Percentiles rank a stretch among this genome's conserved stretches.
Evolutionary conservation across 176 grass and related monocot species (phyloP).

Genomic region (Eragrostis curvula): DNA sequence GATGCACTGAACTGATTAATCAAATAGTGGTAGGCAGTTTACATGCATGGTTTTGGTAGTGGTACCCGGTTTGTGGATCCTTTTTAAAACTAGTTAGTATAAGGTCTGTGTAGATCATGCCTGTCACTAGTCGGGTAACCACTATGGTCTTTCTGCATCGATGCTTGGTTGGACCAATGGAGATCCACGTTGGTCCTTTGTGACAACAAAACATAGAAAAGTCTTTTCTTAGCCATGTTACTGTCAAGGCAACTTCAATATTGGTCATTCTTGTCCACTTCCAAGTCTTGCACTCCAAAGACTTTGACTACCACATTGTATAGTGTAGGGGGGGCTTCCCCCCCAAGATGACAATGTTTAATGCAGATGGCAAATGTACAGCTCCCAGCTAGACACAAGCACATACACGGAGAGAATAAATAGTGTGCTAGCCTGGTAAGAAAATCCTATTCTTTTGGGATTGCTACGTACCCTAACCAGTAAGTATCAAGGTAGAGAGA

Average conservation of each 20-base stretch:
- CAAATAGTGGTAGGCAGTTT: neutral
- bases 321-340: neutral
- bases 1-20: neutral
- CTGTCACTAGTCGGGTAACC: conserved; percentile 30
- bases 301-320: conserved; percentile 45
- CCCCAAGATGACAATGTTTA: neutral
- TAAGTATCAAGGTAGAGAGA: neutral
- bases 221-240: conserved; percentile 4
- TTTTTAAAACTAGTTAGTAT: conserved; percentile 13
- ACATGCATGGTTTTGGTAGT: conserved; percentile 21
- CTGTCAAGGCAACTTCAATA: conserved; percentile 32
- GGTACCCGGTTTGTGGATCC: conserved; percentile 18
- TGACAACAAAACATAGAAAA: conserved; percentile 30
- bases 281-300: conserved; percentile 47
- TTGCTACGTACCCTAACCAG: neutral
- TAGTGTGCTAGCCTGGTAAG: neutral
- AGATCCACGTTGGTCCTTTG: conserved; percentile 47
- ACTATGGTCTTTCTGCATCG: conserved; percentile 43
- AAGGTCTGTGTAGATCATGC: conserved; percentile 22
- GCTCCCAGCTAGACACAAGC: conserved; percentile 29
- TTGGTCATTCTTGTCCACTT: conserved; percentile 23
- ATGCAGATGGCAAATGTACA: neutral
- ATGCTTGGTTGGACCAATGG: conserved; percentile 42
- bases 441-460: neutral
- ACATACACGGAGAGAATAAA: neutral